Evolutionary conservation across 495 filamentous ascomycete genomes (phyloP).

Genomic region (Neurospora tetraspora): DNA sequence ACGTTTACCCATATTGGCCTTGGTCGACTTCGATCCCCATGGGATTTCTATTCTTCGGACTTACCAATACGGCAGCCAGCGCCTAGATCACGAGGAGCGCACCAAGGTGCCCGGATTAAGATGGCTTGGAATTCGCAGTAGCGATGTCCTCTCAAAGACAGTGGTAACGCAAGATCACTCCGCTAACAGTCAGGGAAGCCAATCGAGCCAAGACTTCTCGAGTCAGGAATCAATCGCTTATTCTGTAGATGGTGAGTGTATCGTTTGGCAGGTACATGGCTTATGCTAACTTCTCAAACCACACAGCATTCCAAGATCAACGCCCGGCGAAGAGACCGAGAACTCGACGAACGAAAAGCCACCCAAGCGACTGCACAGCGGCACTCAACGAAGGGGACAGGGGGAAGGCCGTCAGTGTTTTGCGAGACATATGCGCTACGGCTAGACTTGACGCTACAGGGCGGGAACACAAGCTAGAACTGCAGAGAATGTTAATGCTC

Average conservation of each 20-base stretch:
- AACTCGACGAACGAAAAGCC: neutral
- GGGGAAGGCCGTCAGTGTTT: constrained; percentile 45
- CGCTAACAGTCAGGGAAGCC: constrained; percentile 3
- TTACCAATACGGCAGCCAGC: constrained; percentile 75
- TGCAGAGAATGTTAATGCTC: constrained; percentile 81
- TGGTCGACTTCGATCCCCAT: constrained; percentile 83
- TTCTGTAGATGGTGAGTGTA: constrained; percentile 1
- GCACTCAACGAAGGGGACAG: constrained; percentile 2
- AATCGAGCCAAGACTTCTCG: constrained; percentile 7
- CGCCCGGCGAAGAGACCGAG: constrained; percentile 8
- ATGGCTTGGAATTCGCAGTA: constrained; percentile 67
- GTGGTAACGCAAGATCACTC: neutral
- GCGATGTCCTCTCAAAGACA: constrained; percentile 37
- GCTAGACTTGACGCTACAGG: constrained; percentile 1
- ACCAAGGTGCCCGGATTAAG: constrained; percentile 47
- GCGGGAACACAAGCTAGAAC: constrained; percentile 47
- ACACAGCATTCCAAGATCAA: constrained; percentile 1
- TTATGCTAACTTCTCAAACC: neutral
- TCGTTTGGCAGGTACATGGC: neutral
- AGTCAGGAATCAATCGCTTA: constrained; percentile 12
- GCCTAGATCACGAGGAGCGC: constrained; percentile 57
- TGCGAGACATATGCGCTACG: constrained; percentile 35
- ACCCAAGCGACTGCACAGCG: neutral
- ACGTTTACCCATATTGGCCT: constrained; percentile 45
- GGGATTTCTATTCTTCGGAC: constrained; percentile 79